Percentiles rank a stretch among this genome's conserved stretches.
Conservation (phyloP, 164 flowering plant species). For the Warburgia ugandensis region DNA sequence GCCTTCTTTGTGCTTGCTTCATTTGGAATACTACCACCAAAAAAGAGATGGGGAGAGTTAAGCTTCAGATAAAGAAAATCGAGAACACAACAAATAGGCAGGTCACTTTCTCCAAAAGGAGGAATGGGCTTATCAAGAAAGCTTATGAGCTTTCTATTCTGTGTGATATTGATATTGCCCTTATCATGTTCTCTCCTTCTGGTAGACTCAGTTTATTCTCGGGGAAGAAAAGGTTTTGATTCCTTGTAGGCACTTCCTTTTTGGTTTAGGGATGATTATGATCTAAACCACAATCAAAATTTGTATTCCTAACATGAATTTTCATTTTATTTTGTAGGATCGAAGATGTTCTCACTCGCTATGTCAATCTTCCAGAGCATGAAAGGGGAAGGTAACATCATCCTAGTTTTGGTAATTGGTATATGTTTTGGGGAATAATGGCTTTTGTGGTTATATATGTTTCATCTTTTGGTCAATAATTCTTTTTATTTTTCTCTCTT, state of each 20-base stretch:
- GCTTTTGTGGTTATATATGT: too few species aligned
- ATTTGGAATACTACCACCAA: background rate
- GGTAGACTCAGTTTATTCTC: slow-evolving; percentile 47
- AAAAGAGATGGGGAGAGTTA: slow-evolving; percentile 5
- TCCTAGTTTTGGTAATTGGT: background rate
- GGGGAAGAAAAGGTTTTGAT: slow-evolving; percentile 34
- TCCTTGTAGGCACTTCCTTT: background rate
- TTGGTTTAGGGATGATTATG: background rate
- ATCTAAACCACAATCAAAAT: background rate
- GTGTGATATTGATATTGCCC: slow-evolving; percentile 64
- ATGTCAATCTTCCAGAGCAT: slow-evolving; percentile 36
- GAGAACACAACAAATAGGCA: slow-evolving; percentile 66
- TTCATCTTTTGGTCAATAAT: too few species aligned
- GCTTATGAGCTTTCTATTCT: slow-evolving; percentile 68
- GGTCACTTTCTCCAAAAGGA: slow-evolving; percentile 70
- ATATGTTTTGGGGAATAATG: too few species aligned
- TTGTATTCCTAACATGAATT: background rate
- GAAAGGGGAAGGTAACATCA: slow-evolving; percentile 46
- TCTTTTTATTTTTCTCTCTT: background rate
- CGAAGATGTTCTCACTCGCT: slow-evolving; percentile 50
- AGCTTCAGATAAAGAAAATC: slow-evolving; percentile 41
- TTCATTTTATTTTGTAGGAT: slow-evolving; percentile 20
- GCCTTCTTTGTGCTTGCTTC: background rate
- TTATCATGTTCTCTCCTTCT: slow-evolving; percentile 68
- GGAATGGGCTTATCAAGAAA: slow-evolving; percentile 61